Conservation (phyloP, 164 flowering plant genomes). For the Litsea cubeba region DNA sequence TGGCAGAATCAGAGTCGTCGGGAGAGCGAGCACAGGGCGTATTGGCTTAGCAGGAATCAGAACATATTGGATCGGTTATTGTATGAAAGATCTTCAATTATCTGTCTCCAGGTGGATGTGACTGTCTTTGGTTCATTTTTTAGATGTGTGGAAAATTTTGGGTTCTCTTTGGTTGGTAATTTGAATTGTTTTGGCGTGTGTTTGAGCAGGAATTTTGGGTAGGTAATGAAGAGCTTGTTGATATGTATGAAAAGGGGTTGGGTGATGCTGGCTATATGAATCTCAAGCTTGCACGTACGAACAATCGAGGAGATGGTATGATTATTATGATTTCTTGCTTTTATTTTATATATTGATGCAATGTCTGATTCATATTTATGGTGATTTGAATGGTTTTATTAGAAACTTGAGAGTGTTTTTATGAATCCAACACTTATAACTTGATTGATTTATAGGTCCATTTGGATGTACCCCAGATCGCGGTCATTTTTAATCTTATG, state of each 20-base stretch:
- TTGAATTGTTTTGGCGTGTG: neutral
- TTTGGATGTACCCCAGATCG: neutral
- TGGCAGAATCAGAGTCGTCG: conserved; percentile 57
- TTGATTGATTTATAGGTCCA: neutral
- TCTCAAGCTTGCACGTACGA: conserved; percentile 83
- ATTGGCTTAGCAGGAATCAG: conserved; percentile 76
- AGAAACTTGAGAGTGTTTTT: neutral
- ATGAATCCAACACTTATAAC: neutral
- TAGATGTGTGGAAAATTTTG: neutral
- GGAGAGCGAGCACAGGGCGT: conserved; percentile 66
- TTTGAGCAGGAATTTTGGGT: conserved; percentile 83
- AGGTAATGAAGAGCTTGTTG: conserved; percentile 85
- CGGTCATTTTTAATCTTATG: neutral
- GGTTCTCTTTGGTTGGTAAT: neutral
- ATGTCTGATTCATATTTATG: neutral
- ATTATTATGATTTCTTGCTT: neutral
- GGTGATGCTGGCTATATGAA: conserved; percentile 75
- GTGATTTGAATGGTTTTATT: neutral
- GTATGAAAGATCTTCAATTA: conserved; percentile 77
- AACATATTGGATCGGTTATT: conserved; percentile 76
- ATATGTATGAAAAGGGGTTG: conserved; percentile 73
- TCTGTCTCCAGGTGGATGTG: conserved; percentile 76
- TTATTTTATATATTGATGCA: no score
- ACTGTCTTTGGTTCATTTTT: neutral
- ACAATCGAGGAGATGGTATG: conserved; percentile 95